Evolutionary conservation across 2,329 filamentous ascomycete species (phyloP), one percentile per base, ranked within the genome.

Genomic region (Hymenoscyphus linearis): DNA sequence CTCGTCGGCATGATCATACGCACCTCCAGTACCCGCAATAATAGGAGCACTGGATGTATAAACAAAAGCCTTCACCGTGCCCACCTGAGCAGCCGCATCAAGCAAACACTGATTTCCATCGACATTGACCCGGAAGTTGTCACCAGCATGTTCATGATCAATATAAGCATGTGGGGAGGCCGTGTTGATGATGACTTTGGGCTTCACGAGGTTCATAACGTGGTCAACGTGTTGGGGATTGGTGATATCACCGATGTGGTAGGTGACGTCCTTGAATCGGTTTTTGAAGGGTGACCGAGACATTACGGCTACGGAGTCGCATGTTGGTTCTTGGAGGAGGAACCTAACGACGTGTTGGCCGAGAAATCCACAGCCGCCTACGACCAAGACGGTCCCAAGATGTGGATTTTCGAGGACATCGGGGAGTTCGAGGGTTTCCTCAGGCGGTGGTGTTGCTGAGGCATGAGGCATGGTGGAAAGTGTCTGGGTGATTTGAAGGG

Each of bases 301-400:
- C 68, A 82, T 75, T 14, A 80, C 77, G 34, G 76, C 76, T 64
- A 81, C 69, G 60, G 75, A 74, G 44, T 74, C 74, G 65, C 75
- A 73, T 14, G 77, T 77, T 62, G 75, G 53, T 9, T 66, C 63
- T 34, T 72, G 66, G 27, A 75, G 70, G 37, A 82, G 75, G 59
- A 79, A 74, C 56, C 74, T 74, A 58, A 82, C 79, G 61, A 82
- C 80, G 68, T 81, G 78, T 62, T 76, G 72, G 35, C 80, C 80
- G 4, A 82, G 71, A 64, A 82, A 82, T 25, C 80, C 80, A 61
- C 78, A 79, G 55, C 80, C 80, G 58, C 80, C 80, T 31, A 79
- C 75, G 27, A 82, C 76, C 18, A 80, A 69, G 7, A 64, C 63
- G 18, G 63, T 31, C 6, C 60, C 62, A 35, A 65, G 55, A 34